phyloP scores from a whole-genome alignment of 345 rosid genomes.

The Aethionema arabicum region DNA sequence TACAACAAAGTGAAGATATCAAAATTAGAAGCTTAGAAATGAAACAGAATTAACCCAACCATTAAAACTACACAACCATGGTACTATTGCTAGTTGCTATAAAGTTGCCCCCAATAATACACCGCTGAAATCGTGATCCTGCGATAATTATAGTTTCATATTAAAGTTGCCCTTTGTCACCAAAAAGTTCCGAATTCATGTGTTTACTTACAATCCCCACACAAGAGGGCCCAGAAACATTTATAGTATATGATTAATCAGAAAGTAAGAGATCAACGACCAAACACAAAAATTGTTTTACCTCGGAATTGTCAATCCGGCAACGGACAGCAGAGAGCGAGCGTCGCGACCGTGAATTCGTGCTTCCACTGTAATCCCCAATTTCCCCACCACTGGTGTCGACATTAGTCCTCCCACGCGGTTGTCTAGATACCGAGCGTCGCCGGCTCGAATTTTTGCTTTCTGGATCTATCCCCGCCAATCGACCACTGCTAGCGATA shows the following conservation, averaged over 20 bases:
- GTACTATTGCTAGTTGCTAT: conserved; percentile 10
- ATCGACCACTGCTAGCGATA: conserved; percentile 12
- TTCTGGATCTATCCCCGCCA: conserved; percentile 7
- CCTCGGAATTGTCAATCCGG: conserved; percentile 83
- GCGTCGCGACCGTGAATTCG: conserved; percentile 49
- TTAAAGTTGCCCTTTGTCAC: conserved; percentile 22
- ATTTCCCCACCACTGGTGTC: conserved; percentile 31
- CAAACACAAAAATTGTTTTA: conserved; percentile 18
- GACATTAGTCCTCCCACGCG: conserved; percentile 19
- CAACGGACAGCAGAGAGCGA: conserved; percentile 70
- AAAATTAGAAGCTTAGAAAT: background rate
- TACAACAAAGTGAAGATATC: background rate
- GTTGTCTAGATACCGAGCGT: conserved; percentile 38
- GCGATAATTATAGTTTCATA: conserved; percentile 20
- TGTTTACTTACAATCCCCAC: conserved; percentile 1
- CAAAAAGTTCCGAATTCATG: conserved; percentile 11
- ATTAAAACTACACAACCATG: conserved; percentile 1
- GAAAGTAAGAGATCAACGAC: background rate
- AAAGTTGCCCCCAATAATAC: conserved; percentile 20
- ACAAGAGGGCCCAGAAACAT: conserved; percentile 27
- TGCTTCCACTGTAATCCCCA: conserved; percentile 38
- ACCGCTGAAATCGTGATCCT: conserved; percentile 1
- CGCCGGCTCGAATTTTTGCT: conserved; percentile 15
- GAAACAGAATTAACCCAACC: background rate
- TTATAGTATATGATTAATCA: conserved; percentile 6